These are phyloP conservation scores for Cystobasidium onofrii DNA, from an alignment of 768 basidiomycete species.

Conservation along the genomic window DNA sequence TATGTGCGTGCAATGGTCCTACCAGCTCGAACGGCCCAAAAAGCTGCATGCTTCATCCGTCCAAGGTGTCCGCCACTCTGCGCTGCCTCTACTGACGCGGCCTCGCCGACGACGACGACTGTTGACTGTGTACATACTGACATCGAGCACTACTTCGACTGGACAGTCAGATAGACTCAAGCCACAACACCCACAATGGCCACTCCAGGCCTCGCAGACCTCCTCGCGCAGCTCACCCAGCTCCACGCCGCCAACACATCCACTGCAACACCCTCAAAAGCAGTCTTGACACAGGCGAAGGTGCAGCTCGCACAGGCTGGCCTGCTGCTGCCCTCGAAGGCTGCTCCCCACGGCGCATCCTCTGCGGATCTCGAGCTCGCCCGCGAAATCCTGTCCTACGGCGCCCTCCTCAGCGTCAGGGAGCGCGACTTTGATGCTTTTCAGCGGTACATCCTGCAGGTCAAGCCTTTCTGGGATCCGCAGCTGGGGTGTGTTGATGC, in stretches of 20 bases:
- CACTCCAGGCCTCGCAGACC: neutral
- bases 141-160: too few relatives aligned
- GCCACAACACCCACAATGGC: neutral
- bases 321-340: constrained; percentile 32
- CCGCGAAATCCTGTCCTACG: constrained; percentile 71
- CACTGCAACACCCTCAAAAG: neutral
- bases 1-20: too few relatives aligned
- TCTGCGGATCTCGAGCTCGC: neutral
- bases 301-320: constrained; percentile 32
- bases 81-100: too few relatives aligned
- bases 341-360: neutral
- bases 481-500: constrained; percentile 59
- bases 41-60: too few relatives aligned
- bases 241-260: neutral
- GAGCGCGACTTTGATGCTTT: constrained; percentile 82
- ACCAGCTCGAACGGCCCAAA: too few relatives aligned
- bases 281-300: neutral
- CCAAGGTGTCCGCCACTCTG: too few relatives aligned
- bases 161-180: too few relatives aligned
- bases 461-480: constrained; percentile 72
- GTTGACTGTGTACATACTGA: too few relatives aligned
- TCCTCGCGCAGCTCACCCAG: constrained; percentile 33
- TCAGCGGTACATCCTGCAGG: constrained; percentile 86
- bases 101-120: too few relatives aligned
- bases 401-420: constrained; percentile 86